Conservation (phyloP, 2,329 filamentous ascomycete species). For the Cadophora gregata region DNA sequence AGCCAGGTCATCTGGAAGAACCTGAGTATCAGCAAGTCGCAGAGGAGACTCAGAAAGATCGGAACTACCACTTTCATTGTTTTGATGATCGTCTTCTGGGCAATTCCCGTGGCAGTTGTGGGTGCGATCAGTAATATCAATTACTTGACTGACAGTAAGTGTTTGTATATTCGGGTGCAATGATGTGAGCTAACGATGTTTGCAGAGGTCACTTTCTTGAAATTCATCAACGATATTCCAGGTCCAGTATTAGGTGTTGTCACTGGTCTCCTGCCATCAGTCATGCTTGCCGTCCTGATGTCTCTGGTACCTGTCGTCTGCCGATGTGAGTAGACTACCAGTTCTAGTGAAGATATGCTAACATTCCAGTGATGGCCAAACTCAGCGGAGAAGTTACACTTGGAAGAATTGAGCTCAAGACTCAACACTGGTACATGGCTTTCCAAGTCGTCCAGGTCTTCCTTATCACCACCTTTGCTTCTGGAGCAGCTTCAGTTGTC, state of each 20-base stretch:
- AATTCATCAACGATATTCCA: constrained; percentile 77
- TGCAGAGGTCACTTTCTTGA: constrained; percentile 65
- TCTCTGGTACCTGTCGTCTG: constrained; percentile 83
- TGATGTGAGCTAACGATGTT: constrained; percentile 20
- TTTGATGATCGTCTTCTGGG: constrained; percentile 86
- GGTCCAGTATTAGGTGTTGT: constrained; percentile 75
- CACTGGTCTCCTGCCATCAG: constrained; percentile 80
- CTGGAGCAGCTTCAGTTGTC: constrained; percentile 76
- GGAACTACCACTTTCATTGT: constrained; percentile 72
- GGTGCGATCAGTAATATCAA: constrained; percentile 86
- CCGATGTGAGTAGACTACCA: constrained; percentile 59
- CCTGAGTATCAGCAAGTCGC: constrained; percentile 82
- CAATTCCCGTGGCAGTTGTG: constrained; percentile 75
- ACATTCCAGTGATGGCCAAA: constrained; percentile 70
- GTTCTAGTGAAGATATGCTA: constrained; percentile 25
- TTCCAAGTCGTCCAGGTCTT: constrained; percentile 94
- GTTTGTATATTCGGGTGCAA: not conserved
- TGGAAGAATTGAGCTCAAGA: constrained; percentile 82
- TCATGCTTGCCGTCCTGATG: constrained; percentile 83
- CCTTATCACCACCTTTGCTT: constrained; percentile 82
- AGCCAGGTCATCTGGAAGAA: constrained; percentile 87
- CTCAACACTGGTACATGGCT: constrained; percentile 88
- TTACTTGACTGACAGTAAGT: constrained; percentile 58
- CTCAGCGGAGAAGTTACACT: constrained; percentile 79
- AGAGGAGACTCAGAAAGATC: constrained; percentile 74